phyloP scores from a whole-genome alignment of 768 basidiomycete species.

The Leccinum subgranulosum region DNA sequence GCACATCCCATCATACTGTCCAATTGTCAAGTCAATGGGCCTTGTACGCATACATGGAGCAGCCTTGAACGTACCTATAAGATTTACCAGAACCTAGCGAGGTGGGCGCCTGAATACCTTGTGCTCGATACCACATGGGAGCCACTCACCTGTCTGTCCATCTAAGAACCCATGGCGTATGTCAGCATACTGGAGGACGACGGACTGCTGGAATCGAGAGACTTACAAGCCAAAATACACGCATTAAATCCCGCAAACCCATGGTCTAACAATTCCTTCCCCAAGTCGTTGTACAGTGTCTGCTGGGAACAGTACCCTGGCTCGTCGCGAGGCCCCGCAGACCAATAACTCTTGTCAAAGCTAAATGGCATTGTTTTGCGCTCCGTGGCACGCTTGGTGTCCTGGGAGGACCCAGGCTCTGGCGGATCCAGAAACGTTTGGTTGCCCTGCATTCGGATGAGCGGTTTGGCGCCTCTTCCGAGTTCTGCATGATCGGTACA shows the following conservation, averaged over 20 bases:
- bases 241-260: constrained; percentile 97
- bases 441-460: constrained; percentile 94
- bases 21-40: constrained; percentile 7
- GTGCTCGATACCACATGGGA: neutral
- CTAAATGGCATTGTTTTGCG: constrained; percentile 88
- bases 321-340: constrained; percentile 86
- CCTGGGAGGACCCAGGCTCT: constrained; percentile 63
- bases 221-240: constrained; percentile 98
- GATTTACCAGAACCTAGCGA: constrained; percentile 82
- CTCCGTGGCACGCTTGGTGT: constrained; percentile 81
- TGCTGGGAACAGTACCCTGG: constrained; percentile 91
- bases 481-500: constrained; percentile 56
- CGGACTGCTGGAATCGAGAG: constrained; percentile 1
- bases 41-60: neutral
- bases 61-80: constrained; percentile 61
- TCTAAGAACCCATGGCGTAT: constrained; percentile 30
- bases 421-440: constrained; percentile 92
- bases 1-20: constrained; percentile 92
- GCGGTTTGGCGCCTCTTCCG: constrained; percentile 86
- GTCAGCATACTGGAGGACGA: neutral
- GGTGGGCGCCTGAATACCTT: constrained; percentile 4
- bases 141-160: constrained; percentile 79
- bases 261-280: constrained; percentile 92
- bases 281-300: constrained; percentile 91
- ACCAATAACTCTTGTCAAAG: constrained; percentile 99